Base-by-base conservation (phyloP, 2,329 filamentous ascomycete species). In the Penicillium janthinellum region DNA sequence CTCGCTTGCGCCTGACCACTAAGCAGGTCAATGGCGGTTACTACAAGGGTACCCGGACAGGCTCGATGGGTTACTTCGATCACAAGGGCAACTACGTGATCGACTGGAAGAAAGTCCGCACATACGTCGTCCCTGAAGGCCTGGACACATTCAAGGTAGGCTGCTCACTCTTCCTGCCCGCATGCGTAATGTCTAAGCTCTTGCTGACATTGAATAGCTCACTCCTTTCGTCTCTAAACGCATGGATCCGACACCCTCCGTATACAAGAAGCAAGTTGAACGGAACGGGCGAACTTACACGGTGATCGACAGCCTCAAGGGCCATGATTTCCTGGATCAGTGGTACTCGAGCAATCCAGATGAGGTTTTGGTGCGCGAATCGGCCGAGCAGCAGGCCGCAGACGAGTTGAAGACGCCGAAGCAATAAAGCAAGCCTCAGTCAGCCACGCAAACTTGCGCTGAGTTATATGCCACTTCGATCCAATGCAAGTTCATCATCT, bases 21-120 rank as follows among this genome's bases (percentile, higher is more conserved):
- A 99, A 99, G 80, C 89, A 95, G 78, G 89, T 94, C 75, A 90
- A 90, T 76, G 91, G 92, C 74, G 94, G 93, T 68, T 99, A 89
- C 86, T 99, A 99, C 87, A 98, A 98, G 84, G 95, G 95, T 74
- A 97, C 90, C 70, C 85, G 93, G 49, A 89, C 92, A 0, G 95
- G 95, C 1, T 87, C 90, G 44, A 92, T 96, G 87, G 95, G 95
- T 76, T 86, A 87, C 74, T 95, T 94, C 77, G 88, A 88, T 54
- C 74, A 73, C 60, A 76, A 74, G 62, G 76, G 77, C 61, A 72
- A 70, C 45, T 99, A 95, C 77, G 76, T 87, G 49, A 88, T 98
- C 67, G 90, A 98, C 67, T 96, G 85, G 84, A 78, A 82, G 57
- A 96, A 96, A 79, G 91, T 98, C 72, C 88, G 94, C 77, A 96